Evolutionary conservation across 306 rosid species (phyloP).

Genomic region (Castanopsis chinensis): DNA sequence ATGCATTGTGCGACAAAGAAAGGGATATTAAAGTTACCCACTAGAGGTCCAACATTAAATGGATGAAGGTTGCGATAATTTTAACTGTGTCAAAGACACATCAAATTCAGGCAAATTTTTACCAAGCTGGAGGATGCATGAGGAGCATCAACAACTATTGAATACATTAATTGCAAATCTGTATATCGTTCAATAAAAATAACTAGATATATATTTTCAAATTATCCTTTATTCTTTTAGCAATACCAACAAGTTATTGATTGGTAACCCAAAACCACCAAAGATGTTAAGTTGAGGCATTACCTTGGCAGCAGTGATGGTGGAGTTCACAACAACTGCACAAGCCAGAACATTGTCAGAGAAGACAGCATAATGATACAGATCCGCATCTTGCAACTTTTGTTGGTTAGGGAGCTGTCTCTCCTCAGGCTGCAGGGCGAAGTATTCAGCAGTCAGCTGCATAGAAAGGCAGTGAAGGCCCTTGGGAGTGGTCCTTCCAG

Average conservation of each 20-base stretch:
- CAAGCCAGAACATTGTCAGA: conserved; percentile 93
- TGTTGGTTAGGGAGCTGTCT: conserved; percentile 58
- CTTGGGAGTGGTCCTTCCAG: conserved; percentile 79
- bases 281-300: background rate
- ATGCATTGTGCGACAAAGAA: background rate
- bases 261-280: conserved; percentile 7
- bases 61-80: background rate
- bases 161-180: conserved; percentile 13
- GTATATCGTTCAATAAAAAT: background rate
- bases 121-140: background rate
- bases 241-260: background rate
- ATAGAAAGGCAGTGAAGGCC: conserved; percentile 96
- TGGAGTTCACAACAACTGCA: conserved; percentile 92
- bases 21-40: background rate
- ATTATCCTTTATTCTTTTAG: conserved; percentile 4
- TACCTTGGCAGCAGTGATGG: conserved; percentile 78
- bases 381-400: conserved; percentile 56
- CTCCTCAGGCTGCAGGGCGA: conserved; percentile 59
- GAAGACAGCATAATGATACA: conserved; percentile 88
- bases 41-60: background rate
- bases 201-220: conserved; percentile 15
- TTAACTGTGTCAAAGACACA: background rate
- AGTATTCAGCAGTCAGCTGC: conserved; percentile 80
- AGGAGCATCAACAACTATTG: background rate
- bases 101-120: no score